Conservation (phyloP, 2,329 filamentous ascomycete species). For the Nannizziopsis barbatae region DNA sequence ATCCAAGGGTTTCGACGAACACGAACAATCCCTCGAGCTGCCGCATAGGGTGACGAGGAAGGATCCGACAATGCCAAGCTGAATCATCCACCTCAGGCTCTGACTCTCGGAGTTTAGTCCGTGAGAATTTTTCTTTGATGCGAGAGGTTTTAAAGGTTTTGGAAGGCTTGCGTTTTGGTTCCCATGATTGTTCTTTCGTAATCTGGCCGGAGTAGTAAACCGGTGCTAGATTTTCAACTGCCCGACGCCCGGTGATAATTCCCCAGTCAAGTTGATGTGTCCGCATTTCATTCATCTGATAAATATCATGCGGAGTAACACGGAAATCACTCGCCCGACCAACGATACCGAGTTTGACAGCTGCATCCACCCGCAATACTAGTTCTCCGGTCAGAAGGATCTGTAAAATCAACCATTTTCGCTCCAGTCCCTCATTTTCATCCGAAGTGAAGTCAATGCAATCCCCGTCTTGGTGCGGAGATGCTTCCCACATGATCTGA, state of each 20-base stretch:
- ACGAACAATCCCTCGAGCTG: slow-evolving; percentile 42
- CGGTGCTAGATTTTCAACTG: slow-evolving; percentile 42
- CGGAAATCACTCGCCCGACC: slow-evolving; percentile 29
- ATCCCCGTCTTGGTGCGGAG: slow-evolving; percentile 29
- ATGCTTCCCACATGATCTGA: slow-evolving; percentile 35
- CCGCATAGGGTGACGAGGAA: slow-evolving; percentile 27
- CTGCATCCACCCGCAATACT: slow-evolving; percentile 43
- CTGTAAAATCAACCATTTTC: slow-evolving; percentile 46
- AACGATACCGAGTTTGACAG: slow-evolving; percentile 33
- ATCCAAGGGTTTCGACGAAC: slow-evolving; percentile 42
- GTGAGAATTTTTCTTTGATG: slow-evolving; percentile 5
- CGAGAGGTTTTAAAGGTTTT: background rate
- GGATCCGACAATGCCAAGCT: slow-evolving; percentile 28
- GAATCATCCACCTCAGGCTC: slow-evolving; percentile 11
- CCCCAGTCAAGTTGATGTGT: slow-evolving; percentile 48
- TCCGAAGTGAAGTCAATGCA: slow-evolving; percentile 18
- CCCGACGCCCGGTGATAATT: slow-evolving; percentile 42
- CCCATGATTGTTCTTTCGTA: background rate
- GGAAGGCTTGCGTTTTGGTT: background rate
- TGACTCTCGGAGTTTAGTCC: background rate
- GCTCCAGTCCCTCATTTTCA: slow-evolving; percentile 28
- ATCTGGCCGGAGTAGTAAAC: slow-evolving; percentile 15
- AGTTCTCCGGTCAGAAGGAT: slow-evolving; percentile 45
- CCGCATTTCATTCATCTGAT: slow-evolving; percentile 37
- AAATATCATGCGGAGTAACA: slow-evolving; percentile 35